Evolutionary conservation across 192 early-diverging fungal species (phyloP).

Genomic region (Entrophospora sp.): DNA sequence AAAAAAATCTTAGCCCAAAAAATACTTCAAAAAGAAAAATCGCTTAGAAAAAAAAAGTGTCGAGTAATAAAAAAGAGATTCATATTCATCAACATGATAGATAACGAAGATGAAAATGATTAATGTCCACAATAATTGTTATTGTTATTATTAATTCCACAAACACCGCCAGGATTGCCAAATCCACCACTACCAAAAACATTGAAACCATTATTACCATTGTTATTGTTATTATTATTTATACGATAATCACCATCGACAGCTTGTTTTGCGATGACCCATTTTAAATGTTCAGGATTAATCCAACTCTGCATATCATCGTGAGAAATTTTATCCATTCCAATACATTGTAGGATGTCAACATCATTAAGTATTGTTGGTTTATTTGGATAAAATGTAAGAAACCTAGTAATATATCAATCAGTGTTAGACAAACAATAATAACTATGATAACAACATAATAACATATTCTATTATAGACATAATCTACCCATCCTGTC

Average conservation of each 20-base stretch:
- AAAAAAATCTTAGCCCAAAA: no score
- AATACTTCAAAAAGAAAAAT: no score
- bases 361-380: constrained; percentile 6
- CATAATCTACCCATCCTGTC: neutral
- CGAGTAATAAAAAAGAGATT: no score
- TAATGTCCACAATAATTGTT: no score
- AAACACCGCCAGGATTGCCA: no score
- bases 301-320: constrained; percentile 12
- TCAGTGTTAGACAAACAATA: neutral
- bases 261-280: constrained; percentile 3
- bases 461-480: neutral
- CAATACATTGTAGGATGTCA: neutral
- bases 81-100: no score
- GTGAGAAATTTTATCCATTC: constrained; percentile 9
- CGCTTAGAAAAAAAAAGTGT: no score
- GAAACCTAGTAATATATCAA: neutral
- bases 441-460: neutral
- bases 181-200: no score
- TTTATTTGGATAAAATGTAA: constrained; percentile 10
- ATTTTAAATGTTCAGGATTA: constrained; percentile 8
- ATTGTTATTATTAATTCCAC: no score
- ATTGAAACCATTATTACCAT: no score
- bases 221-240: no score
- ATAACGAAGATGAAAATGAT: no score
- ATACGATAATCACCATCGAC: constrained; percentile 13